phyloP scores from a whole-genome alignment of 1,284 basidiomycete species.

The Afroboletus lepidellus region DNA sequence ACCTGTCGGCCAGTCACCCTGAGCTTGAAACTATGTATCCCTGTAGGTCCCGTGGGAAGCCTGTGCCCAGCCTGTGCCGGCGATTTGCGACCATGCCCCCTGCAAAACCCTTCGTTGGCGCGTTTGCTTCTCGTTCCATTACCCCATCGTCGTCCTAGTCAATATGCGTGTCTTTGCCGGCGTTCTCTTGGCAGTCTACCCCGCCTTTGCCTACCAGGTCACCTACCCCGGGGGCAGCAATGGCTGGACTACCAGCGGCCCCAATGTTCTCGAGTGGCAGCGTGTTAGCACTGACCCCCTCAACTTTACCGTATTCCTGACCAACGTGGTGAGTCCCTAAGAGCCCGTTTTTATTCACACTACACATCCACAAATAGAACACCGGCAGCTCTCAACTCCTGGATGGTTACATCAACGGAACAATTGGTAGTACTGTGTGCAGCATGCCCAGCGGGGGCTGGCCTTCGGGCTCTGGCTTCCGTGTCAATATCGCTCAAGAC shows the following conservation, averaged over 20 bases:
- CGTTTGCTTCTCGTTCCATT: not conserved
- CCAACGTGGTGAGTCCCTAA: constrained; percentile 54
- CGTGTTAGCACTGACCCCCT: constrained; percentile 61
- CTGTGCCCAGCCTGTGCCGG: not conserved
- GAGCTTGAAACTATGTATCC: not conserved
- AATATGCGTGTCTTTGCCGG: constrained; percentile 48
- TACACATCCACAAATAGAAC: constrained; percentile 27
- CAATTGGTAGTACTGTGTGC: constrained; percentile 35
- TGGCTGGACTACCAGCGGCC: constrained; percentile 59
- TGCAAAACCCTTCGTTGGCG: not conserved
- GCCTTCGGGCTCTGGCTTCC: constrained; percentile 54
- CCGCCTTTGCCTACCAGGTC: constrained; percentile 61
- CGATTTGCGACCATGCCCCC: constrained; percentile 7
- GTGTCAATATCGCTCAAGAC: constrained; percentile 66
- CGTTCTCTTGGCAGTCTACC: constrained; percentile 51
- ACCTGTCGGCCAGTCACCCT: not conserved
- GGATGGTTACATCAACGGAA: constrained; percentile 48
- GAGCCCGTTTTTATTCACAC: not conserved
- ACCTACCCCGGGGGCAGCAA: constrained; percentile 47
- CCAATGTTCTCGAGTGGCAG: constrained; percentile 62
- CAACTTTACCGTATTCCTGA: constrained; percentile 70
- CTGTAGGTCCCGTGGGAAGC: constrained; percentile 22
- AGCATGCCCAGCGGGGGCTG: constrained; percentile 59
- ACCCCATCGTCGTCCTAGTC: not conserved
- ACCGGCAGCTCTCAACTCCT: constrained; percentile 42